Percentiles rank a stretch among this genome's conserved stretches.
phyloP scores from a whole-genome alignment of 495 filamentous ascomycete genomes.

The Wilcoxina mikolae region DNA sequence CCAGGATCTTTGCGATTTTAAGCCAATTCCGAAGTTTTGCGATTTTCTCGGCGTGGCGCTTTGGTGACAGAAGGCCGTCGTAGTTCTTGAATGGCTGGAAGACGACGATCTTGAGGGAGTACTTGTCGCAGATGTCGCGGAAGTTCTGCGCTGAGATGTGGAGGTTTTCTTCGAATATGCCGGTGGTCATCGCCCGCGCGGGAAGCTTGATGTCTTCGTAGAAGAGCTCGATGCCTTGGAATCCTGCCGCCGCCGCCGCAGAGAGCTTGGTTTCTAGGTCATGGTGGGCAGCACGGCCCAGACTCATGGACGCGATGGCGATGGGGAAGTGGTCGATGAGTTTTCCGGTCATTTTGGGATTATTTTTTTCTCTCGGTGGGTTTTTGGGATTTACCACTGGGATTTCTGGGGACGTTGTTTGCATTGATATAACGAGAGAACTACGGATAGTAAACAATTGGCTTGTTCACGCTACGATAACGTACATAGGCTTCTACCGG shows the following conservation, averaged over 20 bases:
- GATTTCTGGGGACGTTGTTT: background rate
- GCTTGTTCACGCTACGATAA: background rate
- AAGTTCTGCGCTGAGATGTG: slow-evolving; percentile 45
- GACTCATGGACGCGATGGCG: slow-evolving; percentile 56
- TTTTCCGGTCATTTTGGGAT: background rate
- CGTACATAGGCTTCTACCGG: background rate
- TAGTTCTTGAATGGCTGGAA: slow-evolving; percentile 71
- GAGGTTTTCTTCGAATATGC: slow-evolving; percentile 32
- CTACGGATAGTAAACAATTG: no score
- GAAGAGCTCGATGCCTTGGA: slow-evolving; percentile 62
- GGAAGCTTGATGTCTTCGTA: slow-evolving; percentile 54
- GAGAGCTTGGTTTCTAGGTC: slow-evolving; percentile 49
- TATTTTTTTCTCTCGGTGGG: no score
- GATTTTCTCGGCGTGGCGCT: slow-evolving; percentile 42
- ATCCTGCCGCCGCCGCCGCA: slow-evolving; percentile 48
- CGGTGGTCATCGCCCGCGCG: slow-evolving; percentile 24
- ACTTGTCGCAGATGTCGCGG: slow-evolving; percentile 40
- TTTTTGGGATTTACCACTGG: no score
- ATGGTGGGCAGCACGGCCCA: slow-evolving; percentile 51
- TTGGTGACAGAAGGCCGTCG: slow-evolving; percentile 55
- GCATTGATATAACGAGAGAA: no score
- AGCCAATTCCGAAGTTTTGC: slow-evolving; percentile 58
- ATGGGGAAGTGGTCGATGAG: slow-evolving; percentile 21
- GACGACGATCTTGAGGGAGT: slow-evolving; percentile 48
- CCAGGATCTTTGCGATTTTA: slow-evolving; percentile 44